phyloP scores from a whole-genome alignment of 148 eudicot species.

The Polygonum aviculare region DNA sequence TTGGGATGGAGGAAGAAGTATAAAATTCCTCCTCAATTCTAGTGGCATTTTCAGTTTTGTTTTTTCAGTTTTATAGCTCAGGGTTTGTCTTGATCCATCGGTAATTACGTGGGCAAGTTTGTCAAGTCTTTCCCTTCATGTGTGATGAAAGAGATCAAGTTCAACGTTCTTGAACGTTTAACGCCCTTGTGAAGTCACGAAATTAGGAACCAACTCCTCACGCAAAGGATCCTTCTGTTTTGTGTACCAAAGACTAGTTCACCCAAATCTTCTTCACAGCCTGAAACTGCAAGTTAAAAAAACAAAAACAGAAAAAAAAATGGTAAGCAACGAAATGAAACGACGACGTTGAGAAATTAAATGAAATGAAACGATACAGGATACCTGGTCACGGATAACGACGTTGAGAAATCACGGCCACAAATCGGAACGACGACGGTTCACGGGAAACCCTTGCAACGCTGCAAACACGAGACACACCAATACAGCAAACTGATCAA shows the following conservation, averaged over 20 bases:
- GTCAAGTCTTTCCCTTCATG: neutral
- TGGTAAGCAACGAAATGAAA: neutral
- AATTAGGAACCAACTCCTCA: neutral
- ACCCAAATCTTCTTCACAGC: neutral
- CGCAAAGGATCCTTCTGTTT: constrained; percentile 2
- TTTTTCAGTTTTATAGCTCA: neutral
- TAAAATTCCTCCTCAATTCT: neutral
- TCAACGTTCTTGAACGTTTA: neutral
- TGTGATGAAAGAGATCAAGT: neutral
- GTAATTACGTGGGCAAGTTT: neutral
- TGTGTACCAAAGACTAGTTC: neutral
- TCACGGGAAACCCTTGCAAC: neutral
- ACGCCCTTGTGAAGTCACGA: neutral
- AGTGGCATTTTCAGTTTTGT: neutral
- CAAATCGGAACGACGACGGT: neutral
- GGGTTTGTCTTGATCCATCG: neutral
- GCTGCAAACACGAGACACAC: constrained; percentile 2
- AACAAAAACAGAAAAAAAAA: neutral
- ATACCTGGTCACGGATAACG: constrained; percentile 1
- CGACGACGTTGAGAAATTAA: neutral
- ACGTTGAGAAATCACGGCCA: neutral
- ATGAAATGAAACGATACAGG: neutral
- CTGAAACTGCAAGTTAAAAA: neutral
- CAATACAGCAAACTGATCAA: constrained; percentile 6
- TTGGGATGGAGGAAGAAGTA: neutral